Conservation (phyloP, 78 protist genomes). For the Chrysochromulina parva region DNA sequence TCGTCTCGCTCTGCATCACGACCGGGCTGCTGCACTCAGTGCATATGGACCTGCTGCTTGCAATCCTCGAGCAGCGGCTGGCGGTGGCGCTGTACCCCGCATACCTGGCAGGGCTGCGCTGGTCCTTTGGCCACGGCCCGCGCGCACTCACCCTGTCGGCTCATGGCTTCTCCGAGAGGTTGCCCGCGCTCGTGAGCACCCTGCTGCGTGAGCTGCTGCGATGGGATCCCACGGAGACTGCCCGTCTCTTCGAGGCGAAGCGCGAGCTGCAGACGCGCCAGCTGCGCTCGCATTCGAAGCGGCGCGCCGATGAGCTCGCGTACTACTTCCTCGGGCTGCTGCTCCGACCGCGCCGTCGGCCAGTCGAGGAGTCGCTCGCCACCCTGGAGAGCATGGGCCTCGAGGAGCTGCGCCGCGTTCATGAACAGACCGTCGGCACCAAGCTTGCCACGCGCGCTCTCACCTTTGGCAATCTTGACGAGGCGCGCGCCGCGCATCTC, state of each 20-base stretch:
- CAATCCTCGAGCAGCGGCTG: background rate
- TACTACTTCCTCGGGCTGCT: too few species aligned
- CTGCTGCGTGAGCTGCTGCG: background rate
- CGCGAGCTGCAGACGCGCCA: background rate
- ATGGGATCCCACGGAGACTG: background rate
- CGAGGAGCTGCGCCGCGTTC: too few species aligned
- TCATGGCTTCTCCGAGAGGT: background rate
- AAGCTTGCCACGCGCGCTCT: too few species aligned
- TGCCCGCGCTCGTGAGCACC: background rate
- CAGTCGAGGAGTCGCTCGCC: too few species aligned
- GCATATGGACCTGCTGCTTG: background rate
- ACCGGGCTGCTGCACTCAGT: background rate
- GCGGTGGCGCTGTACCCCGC: background rate
- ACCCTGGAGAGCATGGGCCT: too few species aligned
- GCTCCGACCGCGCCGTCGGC: too few species aligned
- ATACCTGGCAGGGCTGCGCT: background rate
- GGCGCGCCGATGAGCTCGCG: too few species aligned
- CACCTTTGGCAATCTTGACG: too few species aligned
- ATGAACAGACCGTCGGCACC: too few species aligned
- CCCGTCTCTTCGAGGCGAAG: background rate
- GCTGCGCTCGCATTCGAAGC: too few species aligned
- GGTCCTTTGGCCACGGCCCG: background rate
- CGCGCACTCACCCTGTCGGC: background rate
- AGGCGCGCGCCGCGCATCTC: too few species aligned
- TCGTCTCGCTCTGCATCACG: background rate